Base-by-base conservation (phyloP, 495 filamentous ascomycete genomes). In the Neurospora tetrasperma region DNA sequence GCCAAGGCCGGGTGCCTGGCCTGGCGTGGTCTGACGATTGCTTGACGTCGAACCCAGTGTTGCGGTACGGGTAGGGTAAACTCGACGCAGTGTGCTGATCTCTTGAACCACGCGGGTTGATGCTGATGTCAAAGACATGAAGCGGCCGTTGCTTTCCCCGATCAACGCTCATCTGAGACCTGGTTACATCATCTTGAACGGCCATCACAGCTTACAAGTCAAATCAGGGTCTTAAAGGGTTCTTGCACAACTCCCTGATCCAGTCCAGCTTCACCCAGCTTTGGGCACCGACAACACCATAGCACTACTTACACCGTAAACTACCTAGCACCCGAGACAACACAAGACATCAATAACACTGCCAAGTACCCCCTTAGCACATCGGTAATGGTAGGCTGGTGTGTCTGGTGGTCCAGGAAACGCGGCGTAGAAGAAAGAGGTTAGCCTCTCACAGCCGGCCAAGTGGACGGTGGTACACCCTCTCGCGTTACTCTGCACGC, bases 401-500 rank as follows among this genome's bases (percentile, higher is more conserved):
- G 66, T 70, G 71, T 73, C 71, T 72, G 68, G 62, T 70, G 71
- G 69, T 66, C 42, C 68, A 71, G 44, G 39, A 70, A 38, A 31
- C 16, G n/a, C 39, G 40, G 72, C 41, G 71, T 31, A 62, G 35
- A 71, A 27, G 69, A 71, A 68, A 23, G 23, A 27, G n/a, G 35
- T 75, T 72, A 74, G 75, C 79, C 79, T 81, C 79, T 81, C 78
- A 81, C 77, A 77, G 42, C 70, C 73, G 44, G 75, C 75, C 78
- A 79, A 76, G 79, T 79, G 77, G 79, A 79, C 75, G 74, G 69
- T 71, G 71, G 69, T 69, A 73, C 70, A 75, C 69, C 54, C 54
- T 66, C 54, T 66, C 1, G 54, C 16, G 54, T n/a, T 70, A 38
- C 35, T 39, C 46, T 48, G 73, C 74, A 69, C 73, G 75, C 78